A percentile compares a stretch with the other conserved stretches of the same genome.
Evolutionary conservation across 2,329 filamentous ascomycete genomes (phyloP).

Genomic region (Xylaria arbuscula): DNA sequence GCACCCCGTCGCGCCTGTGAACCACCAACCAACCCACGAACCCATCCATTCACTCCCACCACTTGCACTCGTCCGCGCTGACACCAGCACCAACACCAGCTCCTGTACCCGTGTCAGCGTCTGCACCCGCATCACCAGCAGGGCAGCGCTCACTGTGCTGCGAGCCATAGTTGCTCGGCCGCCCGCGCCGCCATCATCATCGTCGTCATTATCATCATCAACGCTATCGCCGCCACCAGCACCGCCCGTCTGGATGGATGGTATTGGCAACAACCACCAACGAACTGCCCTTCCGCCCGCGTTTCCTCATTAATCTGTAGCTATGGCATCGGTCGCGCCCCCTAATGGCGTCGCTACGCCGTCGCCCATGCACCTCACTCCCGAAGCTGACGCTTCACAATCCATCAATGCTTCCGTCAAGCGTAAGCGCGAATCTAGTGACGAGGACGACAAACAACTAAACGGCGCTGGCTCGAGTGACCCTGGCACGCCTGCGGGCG

Average conservation of each 20-base stretch:
- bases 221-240: neutral
- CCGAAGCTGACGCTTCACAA: conserved; percentile 43
- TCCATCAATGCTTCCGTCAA: conserved; percentile 45
- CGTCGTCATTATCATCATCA: neutral
- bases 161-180: conserved; percentile 13
- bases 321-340: conserved; percentile 49
- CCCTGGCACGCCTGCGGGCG: conserved; percentile 21
- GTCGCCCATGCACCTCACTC: conserved; percentile 40
- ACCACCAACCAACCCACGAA: conserved; percentile 19
- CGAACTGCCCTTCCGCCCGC: conserved; percentile 8
- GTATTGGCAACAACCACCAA: conserved; percentile 11
- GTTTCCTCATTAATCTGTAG: conserved; percentile 22
- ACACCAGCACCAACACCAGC: conserved; percentile 25
- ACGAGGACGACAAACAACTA: conserved; percentile 40
- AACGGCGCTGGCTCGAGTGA: conserved; percentile 35
- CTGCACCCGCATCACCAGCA: conserved; percentile 26
- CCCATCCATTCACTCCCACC: conserved; percentile 9
- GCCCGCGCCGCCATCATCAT: conserved; percentile 16
- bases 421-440: conserved; percentile 50
- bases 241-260: conserved; percentile 24
- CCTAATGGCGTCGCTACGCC: conserved; percentile 45
- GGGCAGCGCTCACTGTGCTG: neutral
- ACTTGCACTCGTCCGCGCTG: conserved; percentile 19
- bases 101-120: neutral
- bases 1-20: conserved; percentile 36